Percentiles rank a stretch among this genome's conserved stretches.
These are phyloP conservation scores for Quercus phellos DNA, from an alignment of 331 rosid species.

Conservation along the genomic window DNA sequence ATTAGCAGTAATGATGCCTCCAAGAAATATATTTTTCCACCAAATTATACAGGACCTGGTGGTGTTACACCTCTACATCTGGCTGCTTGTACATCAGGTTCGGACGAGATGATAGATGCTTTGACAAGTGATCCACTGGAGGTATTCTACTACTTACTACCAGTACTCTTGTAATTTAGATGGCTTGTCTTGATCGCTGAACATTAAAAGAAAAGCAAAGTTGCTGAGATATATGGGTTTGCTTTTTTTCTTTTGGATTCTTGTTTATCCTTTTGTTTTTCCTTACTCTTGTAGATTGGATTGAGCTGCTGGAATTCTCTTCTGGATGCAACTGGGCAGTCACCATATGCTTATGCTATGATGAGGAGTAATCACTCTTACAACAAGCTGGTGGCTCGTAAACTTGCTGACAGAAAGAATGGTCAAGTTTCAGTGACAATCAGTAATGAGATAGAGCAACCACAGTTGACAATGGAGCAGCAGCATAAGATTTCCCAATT, in stretches of 20 bases:
- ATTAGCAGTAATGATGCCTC: conserved; percentile 26
- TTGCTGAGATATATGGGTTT: not conserved
- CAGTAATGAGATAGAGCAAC: conserved; percentile 38
- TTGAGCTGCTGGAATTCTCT: conserved; percentile 74
- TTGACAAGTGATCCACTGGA: conserved; percentile 74
- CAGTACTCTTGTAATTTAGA: not conserved
- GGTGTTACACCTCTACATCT: conserved; percentile 84
- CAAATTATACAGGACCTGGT: conserved; percentile 74
- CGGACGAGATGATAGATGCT: conserved; percentile 66
- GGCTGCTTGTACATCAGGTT: conserved; percentile 68
- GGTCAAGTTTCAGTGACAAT: conserved; percentile 60
- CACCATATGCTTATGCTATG: conserved; percentile 65
- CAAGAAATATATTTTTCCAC: conserved; percentile 58
- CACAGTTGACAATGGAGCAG: conserved; percentile 29
- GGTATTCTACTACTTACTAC: conserved; percentile 36
- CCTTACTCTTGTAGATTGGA: conserved; percentile 51
- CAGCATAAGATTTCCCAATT: conserved; percentile 17
- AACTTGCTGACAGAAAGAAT: conserved; percentile 51
- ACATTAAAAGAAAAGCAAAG: no score
- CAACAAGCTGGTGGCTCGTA: conserved; percentile 59
- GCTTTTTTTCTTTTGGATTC: not conserved
- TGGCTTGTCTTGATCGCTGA: not conserved
- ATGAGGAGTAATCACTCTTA: conserved; percentile 67
- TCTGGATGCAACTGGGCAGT: conserved; percentile 60
- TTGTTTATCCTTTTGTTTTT: not conserved